A percentile compares a stretch with the other conserved stretches of the same genome.
Evolutionary conservation across 208 protist species (phyloP).

Genomic region (Leishmania braziliensis): DNA sequence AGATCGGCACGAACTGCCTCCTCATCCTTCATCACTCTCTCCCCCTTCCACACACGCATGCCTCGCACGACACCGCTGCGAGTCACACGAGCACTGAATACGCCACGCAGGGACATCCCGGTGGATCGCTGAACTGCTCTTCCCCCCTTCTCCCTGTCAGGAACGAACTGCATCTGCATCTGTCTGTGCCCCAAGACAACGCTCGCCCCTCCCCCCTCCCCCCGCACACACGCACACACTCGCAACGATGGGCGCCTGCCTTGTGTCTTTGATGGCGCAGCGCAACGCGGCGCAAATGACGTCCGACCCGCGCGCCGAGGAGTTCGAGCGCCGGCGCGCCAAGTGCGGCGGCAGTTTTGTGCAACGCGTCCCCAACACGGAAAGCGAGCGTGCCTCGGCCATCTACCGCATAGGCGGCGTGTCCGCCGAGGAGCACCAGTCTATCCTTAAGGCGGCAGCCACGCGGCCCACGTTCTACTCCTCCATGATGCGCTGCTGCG

Average conservation of each 20-base stretch:
- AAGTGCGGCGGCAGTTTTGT: slow-evolving; percentile 33
- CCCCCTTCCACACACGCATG: neutral
- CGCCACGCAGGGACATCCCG: neutral
- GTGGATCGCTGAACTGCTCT: neutral
- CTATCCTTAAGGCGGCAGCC: slow-evolving; percentile 15
- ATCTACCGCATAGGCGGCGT: slow-evolving; percentile 54
- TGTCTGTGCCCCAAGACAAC: neutral
- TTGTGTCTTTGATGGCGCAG: slow-evolving; percentile 45
- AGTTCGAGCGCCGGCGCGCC: slow-evolving; percentile 21
- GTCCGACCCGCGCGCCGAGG: slow-evolving; percentile 26
- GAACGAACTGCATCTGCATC: neutral
- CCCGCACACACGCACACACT: neutral
- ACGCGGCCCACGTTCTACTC: slow-evolving; percentile 23
- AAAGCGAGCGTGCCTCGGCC: slow-evolving; percentile 43
- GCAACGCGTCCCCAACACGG: slow-evolving; percentile 45
- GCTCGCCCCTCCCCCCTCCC: neutral
- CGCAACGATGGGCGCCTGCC: slow-evolving; percentile 47
- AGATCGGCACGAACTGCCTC: too few relatives aligned
- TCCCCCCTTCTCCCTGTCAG: neutral
- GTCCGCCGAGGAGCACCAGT: slow-evolving; percentile 19
- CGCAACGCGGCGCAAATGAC: slow-evolving; percentile 31
- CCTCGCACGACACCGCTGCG: neutral
- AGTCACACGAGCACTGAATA: neutral
- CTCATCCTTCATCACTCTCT: neutral
- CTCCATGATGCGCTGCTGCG: slow-evolving; percentile 24